Evolutionary conservation across 805 yeast genomes (phyloP).

Genomic region (Naumovozyma castellii): DNA sequence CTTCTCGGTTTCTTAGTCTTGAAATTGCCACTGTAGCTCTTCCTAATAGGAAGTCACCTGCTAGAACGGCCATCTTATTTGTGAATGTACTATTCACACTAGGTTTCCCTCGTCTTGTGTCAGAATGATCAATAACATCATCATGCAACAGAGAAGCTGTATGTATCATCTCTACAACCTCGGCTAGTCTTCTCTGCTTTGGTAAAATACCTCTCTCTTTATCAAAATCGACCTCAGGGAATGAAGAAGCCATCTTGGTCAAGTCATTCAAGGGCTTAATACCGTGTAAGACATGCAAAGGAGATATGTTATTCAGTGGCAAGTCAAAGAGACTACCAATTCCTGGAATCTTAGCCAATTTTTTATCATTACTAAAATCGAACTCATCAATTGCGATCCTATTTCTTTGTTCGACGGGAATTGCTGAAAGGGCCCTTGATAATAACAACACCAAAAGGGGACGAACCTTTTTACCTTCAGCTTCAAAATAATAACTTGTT

Average conservation of each 20-base stretch:
- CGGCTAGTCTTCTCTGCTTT: conserved; percentile 90
- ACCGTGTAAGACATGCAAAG: conserved; percentile 77
- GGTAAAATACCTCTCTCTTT: conserved; percentile 74
- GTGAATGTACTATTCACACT: conserved; percentile 90
- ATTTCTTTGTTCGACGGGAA: conserved; percentile 61
- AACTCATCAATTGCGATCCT: conserved; percentile 50
- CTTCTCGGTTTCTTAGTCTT: conserved; percentile 90
- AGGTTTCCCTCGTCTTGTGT: conserved; percentile 81
- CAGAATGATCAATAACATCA: conserved; percentile 89
- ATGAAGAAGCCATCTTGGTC: conserved; percentile 64
- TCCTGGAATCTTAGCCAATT: conserved; percentile 48
- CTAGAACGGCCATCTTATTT: conserved; percentile 94
- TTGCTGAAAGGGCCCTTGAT: conserved; percentile 67
- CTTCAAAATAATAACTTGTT: conserved; percentile 89
- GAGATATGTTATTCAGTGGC: conserved; percentile 47
- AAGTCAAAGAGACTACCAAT: conserved; percentile 49
- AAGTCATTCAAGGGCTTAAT: conserved; percentile 89
- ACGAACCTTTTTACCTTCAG: conserved; percentile 91
- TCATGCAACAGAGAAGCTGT: conserved; percentile 93
- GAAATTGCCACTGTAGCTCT: conserved; percentile 95
- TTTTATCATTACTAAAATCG: conserved; percentile 53
- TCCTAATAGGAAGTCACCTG: conserved; percentile 92
- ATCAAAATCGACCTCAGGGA: conserved; percentile 42
- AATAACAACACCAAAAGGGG: conserved; percentile 81
- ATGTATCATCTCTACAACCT: conserved; percentile 96